Evolutionary conservation across 108 stramenopile species (phyloP), one percentile per base, ranked within the genome.

Genomic region (Nannochloropsis granulata): DNA sequence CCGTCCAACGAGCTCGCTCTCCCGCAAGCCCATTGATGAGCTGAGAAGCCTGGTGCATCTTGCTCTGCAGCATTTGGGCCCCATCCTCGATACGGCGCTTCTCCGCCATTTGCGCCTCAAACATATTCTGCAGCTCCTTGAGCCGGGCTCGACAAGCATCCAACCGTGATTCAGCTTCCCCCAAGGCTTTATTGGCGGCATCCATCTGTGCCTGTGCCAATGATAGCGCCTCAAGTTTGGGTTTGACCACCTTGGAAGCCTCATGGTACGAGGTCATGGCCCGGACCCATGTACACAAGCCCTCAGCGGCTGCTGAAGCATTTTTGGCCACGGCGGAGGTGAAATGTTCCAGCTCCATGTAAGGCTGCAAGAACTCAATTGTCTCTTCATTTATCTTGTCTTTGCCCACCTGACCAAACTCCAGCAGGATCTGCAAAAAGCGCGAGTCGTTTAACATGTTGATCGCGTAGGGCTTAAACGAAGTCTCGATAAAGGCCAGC

Each of bases 241-340:
- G 95, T 85, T 95, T 95, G n/a, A 95, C 95, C 85, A 95, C 94
- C 88, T 95, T 95, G 84, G 93, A 93, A 9, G 95, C 95, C 82
- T 93, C 92, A 89, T 95, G 94, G 89, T 95, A 96, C 81, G 78
- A 92, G 85, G 92, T 93, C 95, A 96, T 96, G 26, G 95, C 95
- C 45, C 91, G 85, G 23, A 94, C 94, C 91, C 94, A 96, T 24
- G 92, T 94, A 82, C 95, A 95, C 81, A 96, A 90, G 26, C 95
- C 95, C 83, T 95, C 94, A 13, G 95, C 95, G 44, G 95, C 95
- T 0, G 87, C 90, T 43, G 93, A 94, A 0, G 95, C 95, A 56
- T 93, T 92, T 86, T 94, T 95, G 45, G 95, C 95, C 8, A 95
- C 93, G 23, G 79, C 81, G 13, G 85, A 43, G 78, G 86, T 86